Base-by-base conservation (phyloP, 2,329 filamentous ascomycete species). In the Fusarium oxysporum region DNA sequence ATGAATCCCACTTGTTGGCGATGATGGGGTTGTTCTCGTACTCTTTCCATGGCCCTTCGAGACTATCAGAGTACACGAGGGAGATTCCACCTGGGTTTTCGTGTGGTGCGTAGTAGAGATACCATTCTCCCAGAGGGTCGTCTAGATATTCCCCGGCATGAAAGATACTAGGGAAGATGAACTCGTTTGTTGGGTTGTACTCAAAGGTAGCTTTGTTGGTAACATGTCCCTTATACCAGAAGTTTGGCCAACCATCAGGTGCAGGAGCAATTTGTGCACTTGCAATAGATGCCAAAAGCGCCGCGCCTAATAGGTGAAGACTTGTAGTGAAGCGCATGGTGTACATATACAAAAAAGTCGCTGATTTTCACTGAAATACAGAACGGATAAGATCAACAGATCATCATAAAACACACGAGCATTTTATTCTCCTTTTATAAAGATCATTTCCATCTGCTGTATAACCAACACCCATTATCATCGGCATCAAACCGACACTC, bases 31-130 rank as follows among this genome's bases (percentile, higher is more conserved):
- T 73, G 7, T 50, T 60, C 0, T 1, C 1, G 6, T 73, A 73
- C 13, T 73, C 70, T 19, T 9, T 58, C 70, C 70, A 73, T 0
- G 70, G 70, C 0, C 70, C 70, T 1, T 73, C 70, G 0, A 73
- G 61, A 25, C 38, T 62, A 25, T 76, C 70, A 10, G 76, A 65
- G 56, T 77, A 78, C 9, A 73, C 62, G 1, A 78, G 54, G 0
- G 71, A 76, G 35, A 78, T 74, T 5, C 76, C 76, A 0, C 76
- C 76, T 0, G 76, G 76, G 25, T 77, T 71, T 2, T 78, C 76
- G 47, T 78, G 76, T 2, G 76, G 76, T 37, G 76, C 76, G n/a
- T 78, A 78, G 71, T 78, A 78, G 3, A 78, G 47, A 35, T 78
- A 77, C 76, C 76, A 78, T 37, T 78, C 71, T 8, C 60, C 76